phyloP scores from a whole-genome alignment of 805 yeast species.

The Teunomyces gatunensis region DNA sequence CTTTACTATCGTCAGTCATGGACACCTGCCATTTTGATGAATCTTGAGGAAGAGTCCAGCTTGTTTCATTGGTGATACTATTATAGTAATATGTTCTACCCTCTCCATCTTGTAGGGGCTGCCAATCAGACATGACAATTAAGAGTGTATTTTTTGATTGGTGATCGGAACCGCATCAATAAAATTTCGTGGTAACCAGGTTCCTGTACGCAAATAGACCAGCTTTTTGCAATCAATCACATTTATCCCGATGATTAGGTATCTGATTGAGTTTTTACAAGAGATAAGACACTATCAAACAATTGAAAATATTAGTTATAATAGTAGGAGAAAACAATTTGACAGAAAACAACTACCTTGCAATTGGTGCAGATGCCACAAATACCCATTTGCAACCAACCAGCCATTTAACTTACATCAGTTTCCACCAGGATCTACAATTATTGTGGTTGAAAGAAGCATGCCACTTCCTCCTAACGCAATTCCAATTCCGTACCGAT shows the following conservation, averaged over 20 bases:
- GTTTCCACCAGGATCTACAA: slow-evolving; percentile 12
- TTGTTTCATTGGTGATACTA: slow-evolving; percentile 59
- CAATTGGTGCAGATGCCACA: slow-evolving; percentile 2
- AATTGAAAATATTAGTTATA: not conserved
- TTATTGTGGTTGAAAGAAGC: slow-evolving; percentile 25
- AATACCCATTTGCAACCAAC: not conserved
- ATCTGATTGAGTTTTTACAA: not conserved
- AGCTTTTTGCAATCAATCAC: not conserved
- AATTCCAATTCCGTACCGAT: slow-evolving; percentile 16
- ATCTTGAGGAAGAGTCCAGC: slow-evolving; percentile 75
- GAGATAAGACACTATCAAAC: not conserved
- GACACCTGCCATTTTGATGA: slow-evolving; percentile 38
- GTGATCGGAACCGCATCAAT: not conserved
- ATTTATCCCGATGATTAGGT: not conserved
- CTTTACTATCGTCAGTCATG: slow-evolving; percentile 53
- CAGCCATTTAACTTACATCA: slow-evolving; percentile 2
- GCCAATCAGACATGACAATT: slow-evolving; percentile 48
- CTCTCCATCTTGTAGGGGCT: slow-evolving; percentile 56
- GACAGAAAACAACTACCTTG: not conserved
- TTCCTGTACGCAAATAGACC: not conserved
- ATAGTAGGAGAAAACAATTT: too few species aligned
- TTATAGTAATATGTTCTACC: slow-evolving; percentile 76
- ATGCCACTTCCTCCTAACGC: slow-evolving; percentile 29
- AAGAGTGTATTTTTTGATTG: not conserved
- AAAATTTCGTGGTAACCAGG: not conserved